Conservation (phyloP, 768 basidiomycete genomes). For the Dioszegia hungarica region DNA sequence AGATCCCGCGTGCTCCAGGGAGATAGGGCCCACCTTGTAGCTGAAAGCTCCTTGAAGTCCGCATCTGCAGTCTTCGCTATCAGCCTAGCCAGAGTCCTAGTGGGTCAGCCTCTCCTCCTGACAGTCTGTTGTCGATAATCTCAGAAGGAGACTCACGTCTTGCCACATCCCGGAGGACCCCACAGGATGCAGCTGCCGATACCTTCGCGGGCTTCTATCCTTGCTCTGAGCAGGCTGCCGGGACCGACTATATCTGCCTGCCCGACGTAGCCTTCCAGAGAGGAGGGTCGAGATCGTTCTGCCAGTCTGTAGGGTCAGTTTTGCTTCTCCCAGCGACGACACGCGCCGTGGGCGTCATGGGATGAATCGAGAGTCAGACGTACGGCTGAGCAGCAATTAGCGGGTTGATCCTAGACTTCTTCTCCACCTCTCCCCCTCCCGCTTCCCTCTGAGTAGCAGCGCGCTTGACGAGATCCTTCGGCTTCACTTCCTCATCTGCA, state of each 20-base stretch:
- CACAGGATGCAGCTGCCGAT: conserved; percentile 53
- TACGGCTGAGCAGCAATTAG: conserved; percentile 45
- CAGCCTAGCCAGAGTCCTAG: conserved; percentile 62
- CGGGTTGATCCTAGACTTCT: conserved; percentile 36
- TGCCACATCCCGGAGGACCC: conserved; percentile 49
- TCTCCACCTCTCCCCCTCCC: conserved; percentile 12
- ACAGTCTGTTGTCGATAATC: no score
- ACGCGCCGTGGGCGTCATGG: no score
- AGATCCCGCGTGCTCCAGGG: conserved; percentile 20
- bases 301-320: conserved; percentile 52
- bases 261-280: conserved; percentile 65
- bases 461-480: neutral
- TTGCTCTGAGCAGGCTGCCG: conserved; percentile 57
- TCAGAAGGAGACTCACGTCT: conserved; percentile 32
- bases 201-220: conserved; percentile 55
- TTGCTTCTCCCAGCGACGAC: no score
- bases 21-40: conserved; percentile 57
- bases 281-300: conserved; percentile 65
- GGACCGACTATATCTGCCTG: conserved; percentile 62
- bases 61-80: conserved; percentile 60
- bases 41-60: conserved; percentile 70
- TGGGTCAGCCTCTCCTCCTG: conserved; percentile 4
- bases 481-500: neutral
- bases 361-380: conserved; percentile 11
- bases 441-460: neutral